Conservation (phyloP, 73 alveolate genomes). For the Paramecium pentaurelia region DNA sequence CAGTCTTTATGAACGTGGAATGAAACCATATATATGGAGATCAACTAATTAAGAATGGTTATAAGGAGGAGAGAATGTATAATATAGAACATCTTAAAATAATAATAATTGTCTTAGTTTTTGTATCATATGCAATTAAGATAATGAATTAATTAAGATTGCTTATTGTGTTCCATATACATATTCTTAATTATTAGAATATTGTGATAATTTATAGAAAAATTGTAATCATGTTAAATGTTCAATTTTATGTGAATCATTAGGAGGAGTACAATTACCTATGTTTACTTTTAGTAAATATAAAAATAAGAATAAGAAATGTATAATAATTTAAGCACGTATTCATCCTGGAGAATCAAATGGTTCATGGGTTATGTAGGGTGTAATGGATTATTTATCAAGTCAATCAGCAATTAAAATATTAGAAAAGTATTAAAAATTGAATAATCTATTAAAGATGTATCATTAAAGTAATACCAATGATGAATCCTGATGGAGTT, state of each 20-base stretch:
- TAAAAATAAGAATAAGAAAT: slow-evolving; percentile 65
- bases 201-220: background rate
- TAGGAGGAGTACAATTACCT: slow-evolving; percentile 79
- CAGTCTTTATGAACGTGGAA: slow-evolving; percentile 77
- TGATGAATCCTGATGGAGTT: slow-evolving; percentile 91
- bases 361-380: slow-evolving; percentile 79
- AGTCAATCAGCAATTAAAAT: slow-evolving; percentile 78
- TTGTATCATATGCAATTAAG: background rate
- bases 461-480: slow-evolving; percentile 81
- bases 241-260: slow-evolving; percentile 66
- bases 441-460: slow-evolving; percentile 62
- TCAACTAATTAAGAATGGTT: slow-evolving; percentile 4
- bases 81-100: background rate
- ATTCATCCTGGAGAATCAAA: slow-evolving; percentile 87
- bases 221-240: slow-evolving; percentile 39
- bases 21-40: slow-evolving; percentile 54
- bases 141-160: slow-evolving; percentile 66
- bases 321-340: slow-evolving; percentile 68
- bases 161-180: slow-evolving; percentile 93
- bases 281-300: slow-evolving; percentile 70
- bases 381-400: slow-evolving; percentile 72
- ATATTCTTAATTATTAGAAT: slow-evolving; percentile 66
- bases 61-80: slow-evolving; percentile 57
- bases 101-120: slow-evolving; percentile 14
- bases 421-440: slow-evolving; percentile 62